phyloP scores from a whole-genome alignment of 177 flowering plant genomes.

The Telopea speciosissima region DNA sequence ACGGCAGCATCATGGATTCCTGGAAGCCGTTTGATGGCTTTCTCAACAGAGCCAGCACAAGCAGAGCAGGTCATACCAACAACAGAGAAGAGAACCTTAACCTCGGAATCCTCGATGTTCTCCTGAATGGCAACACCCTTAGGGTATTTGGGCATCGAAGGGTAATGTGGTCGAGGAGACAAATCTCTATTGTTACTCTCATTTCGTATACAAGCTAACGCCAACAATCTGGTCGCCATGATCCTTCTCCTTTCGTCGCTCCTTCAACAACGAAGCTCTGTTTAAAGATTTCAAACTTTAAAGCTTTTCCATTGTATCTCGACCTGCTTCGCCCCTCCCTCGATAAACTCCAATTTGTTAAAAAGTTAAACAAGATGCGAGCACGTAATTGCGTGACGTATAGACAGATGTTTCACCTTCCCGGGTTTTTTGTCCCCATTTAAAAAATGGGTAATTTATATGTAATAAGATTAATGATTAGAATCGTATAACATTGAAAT shows the following conservation, averaged over 20 bases:
- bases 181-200: slow-evolving; percentile 17
- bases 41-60: slow-evolving; percentile 77
- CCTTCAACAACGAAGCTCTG: neutral
- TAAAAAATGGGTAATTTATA: too few relatives aligned
- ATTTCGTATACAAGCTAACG: slow-evolving; percentile 29
- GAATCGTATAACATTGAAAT: too few relatives aligned
- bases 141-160: slow-evolving; percentile 45
- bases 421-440: too few relatives aligned
- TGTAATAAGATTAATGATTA: too few relatives aligned
- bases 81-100: slow-evolving; percentile 51
- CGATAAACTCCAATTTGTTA: too few relatives aligned
- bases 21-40: slow-evolving; percentile 62
- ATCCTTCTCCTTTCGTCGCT: neutral
- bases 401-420: too few relatives aligned
- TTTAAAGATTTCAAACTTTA: too few relatives aligned
- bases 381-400: too few relatives aligned
- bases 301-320: too few relatives aligned
- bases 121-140: slow-evolving; percentile 23
- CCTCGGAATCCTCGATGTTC: slow-evolving; percentile 24
- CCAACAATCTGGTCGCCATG: slow-evolving; percentile 33
- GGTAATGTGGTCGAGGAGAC: slow-evolving; percentile 38
- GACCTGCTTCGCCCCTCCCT: too few relatives aligned
- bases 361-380: too few relatives aligned
- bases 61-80: slow-evolving; percentile 78
- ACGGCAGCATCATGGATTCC: slow-evolving; percentile 68